Evolutionary conservation across 805 yeast genomes (phyloP).

Genomic region (Starmerella scarabaei): DNA sequence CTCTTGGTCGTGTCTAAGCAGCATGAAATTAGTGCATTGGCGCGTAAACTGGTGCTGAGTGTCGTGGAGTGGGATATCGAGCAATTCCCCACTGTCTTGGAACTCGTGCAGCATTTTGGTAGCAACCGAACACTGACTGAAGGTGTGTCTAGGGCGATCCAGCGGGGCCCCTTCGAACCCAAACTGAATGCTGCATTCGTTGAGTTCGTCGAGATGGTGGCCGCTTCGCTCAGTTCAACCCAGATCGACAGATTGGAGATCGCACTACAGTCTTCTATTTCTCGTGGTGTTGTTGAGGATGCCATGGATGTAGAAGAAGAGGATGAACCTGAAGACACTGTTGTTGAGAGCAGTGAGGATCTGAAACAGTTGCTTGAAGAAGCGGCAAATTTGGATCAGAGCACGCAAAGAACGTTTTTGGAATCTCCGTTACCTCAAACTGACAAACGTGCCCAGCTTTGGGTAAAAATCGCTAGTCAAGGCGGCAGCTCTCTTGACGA

Average conservation of each 20-base stretch:
- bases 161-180: slow-evolving; percentile 11
- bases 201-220: slow-evolving; percentile 10
- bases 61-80: slow-evolving; percentile 2
- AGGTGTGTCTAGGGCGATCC: not conserved
- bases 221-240: not conserved
- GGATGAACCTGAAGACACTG: not conserved
- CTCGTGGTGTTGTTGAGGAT: not conserved
- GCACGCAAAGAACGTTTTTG: slow-evolving; percentile 14
- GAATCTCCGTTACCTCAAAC: slow-evolving; percentile 8
- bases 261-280: slow-evolving; percentile 51
- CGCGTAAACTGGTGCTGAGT: not conserved
- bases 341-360: not conserved
- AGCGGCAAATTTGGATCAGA: slow-evolving; percentile 17
- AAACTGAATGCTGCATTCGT: slow-evolving; percentile 8
- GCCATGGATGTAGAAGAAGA: not conserved
- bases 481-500: slow-evolving; percentile 10
- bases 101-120: not conserved
- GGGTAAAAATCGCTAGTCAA: slow-evolving; percentile 18
- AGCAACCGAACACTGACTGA: not conserved
- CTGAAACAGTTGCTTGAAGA: slow-evolving; percentile 10
- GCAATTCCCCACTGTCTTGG: slow-evolving; percentile 16
- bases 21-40: not conserved
- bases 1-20: slow-evolving; percentile 22
- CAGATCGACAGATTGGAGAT: slow-evolving; percentile 44
- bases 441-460: slow-evolving; percentile 17